phyloP scores from a whole-genome alignment of 2,329 filamentous ascomycete species.

The Aspergillus fructus region DNA sequence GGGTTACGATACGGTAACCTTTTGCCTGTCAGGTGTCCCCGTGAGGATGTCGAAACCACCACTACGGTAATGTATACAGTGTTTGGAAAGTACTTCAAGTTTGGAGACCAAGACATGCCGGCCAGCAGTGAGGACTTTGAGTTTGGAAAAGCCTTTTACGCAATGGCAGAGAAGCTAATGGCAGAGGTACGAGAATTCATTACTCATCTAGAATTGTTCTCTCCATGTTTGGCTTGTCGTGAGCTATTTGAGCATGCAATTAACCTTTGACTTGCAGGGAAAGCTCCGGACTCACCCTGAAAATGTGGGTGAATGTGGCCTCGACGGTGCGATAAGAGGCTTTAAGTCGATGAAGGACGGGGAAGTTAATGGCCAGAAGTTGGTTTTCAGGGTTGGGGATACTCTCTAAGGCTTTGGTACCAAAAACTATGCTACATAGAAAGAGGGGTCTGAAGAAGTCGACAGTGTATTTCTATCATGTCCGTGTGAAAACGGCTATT shows the following conservation, averaged over 20 bases:
- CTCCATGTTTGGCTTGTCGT: too few species aligned
- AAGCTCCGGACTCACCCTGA: slow-evolving; percentile 18
- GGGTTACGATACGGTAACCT: slow-evolving; percentile 22
- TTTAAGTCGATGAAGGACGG: slow-evolving; percentile 21
- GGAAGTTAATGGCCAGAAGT: slow-evolving; percentile 21
- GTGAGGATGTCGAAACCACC: slow-evolving; percentile 19
- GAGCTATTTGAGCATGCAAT: too few species aligned
- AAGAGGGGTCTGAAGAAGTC: too few species aligned
- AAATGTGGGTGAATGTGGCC: slow-evolving; percentile 17
- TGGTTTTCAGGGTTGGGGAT: slow-evolving; percentile 19
- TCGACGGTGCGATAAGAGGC: slow-evolving; percentile 17
- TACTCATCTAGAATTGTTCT: too few species aligned
- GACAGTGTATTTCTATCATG: too few species aligned
- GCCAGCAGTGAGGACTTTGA: slow-evolving; percentile 14
- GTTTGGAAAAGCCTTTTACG: slow-evolving; percentile 10
- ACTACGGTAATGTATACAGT: neutral
- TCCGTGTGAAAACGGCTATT: too few species aligned
- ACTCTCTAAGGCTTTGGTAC: too few species aligned
- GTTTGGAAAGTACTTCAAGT: neutral
- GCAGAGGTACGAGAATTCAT: too few species aligned
- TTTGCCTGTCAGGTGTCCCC: slow-evolving; percentile 15
- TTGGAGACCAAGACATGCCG: neutral
- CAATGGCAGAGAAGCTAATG: neutral
- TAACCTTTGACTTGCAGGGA: slow-evolving; percentile 11
- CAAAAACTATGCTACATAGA: too few species aligned